These are phyloP conservation scores for Toxoplasma gondii DNA, from an alignment of 169 alveolate genomes.

Conservation along the genomic window DNA sequence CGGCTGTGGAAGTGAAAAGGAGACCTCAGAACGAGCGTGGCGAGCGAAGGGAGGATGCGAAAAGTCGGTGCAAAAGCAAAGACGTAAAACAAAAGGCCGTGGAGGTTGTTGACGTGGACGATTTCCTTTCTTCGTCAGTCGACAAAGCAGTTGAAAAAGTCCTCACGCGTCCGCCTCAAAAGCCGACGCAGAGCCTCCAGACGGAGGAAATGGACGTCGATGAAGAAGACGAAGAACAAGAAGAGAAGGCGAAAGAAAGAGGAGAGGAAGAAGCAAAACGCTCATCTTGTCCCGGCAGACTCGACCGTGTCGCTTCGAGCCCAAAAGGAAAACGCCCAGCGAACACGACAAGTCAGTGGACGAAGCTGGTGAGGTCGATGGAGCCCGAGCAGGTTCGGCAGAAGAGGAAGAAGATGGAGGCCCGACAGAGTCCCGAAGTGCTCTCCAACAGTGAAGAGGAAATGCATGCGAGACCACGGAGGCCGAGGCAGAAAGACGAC, in stretches of 20 bases:
- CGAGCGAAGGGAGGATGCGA: not conserved
- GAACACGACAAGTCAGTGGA: not conserved
- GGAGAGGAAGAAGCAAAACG: not conserved
- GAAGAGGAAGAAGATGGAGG: not conserved
- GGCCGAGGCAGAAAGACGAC: not conserved
- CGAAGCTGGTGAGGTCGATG: slow-evolving; percentile 20
- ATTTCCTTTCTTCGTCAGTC: slow-evolving; percentile 40
- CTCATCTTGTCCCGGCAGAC: too few relatives aligned
- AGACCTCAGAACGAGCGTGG: not conserved
- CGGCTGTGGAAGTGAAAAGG: too few relatives aligned
- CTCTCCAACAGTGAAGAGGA: not conserved
- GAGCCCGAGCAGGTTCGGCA: slow-evolving; percentile 21
- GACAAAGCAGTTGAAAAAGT: slow-evolving; percentile 16
- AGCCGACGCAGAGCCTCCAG: slow-evolving; percentile 4
- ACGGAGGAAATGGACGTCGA: not conserved
- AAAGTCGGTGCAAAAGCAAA: too few relatives aligned
- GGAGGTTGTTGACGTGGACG: slow-evolving; percentile 42
- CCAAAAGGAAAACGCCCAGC: not conserved
- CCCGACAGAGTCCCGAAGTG: not conserved
- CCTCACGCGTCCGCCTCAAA: not conserved
- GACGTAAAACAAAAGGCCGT: too few relatives aligned
- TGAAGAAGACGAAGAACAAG: not conserved
- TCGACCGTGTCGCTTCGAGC: too few relatives aligned
- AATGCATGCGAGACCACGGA: not conserved
- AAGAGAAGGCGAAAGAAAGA: not conserved